Evolutionary conservation across 352 stramenopile species (phyloP), one percentile per base, ranked within the genome.

Genomic region (Pythium sukuiense): DNA sequence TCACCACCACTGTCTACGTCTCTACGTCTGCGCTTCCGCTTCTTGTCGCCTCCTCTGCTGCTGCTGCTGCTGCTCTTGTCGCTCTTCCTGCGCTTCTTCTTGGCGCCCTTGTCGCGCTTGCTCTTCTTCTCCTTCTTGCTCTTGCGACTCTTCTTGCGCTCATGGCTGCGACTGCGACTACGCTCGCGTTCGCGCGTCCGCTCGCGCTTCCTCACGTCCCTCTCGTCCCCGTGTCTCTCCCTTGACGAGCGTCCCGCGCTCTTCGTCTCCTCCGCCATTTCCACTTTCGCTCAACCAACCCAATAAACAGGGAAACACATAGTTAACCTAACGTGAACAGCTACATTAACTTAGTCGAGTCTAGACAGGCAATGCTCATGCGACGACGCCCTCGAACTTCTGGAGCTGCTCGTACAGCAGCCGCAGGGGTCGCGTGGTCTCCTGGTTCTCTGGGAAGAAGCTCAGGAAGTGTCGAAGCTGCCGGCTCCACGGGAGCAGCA

Each of bases 381-480:
- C 56, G 2, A 16, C 49, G 9, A 61, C 48, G n/a, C 61, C 46
- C 62, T 93, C 87, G 33, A 91, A 92, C 63, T 83, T 87, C 50
- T 87, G 78, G 37, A 96, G 76, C 65, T 89, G 82, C 55, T 93
- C 85, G 63, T 94, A 91, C 29, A 94, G 69, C 57, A 91, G 83
- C 43, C 85, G 80, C 48, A 96, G 72, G 13, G 87, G 85, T 29
- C 88, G 72, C 27, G 83, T 94, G 7, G 85, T 77, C 68, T 93
- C 86, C 66, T 96, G 87, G 68, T 87, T 94, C 57, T 94, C 87
- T 0, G 87, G 85, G 64, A 94, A 96, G 65, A 88, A 96, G 67
- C 87, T 94, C 33, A 96, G 53, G 55, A 96, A 96, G 67, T 94
- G 85, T 13, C 83, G 81, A 18, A 96, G 81, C 68, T 96, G 87